Conservation (phyloP, 331 rosid genomes). For the Pyracantha coccinea region DNA sequence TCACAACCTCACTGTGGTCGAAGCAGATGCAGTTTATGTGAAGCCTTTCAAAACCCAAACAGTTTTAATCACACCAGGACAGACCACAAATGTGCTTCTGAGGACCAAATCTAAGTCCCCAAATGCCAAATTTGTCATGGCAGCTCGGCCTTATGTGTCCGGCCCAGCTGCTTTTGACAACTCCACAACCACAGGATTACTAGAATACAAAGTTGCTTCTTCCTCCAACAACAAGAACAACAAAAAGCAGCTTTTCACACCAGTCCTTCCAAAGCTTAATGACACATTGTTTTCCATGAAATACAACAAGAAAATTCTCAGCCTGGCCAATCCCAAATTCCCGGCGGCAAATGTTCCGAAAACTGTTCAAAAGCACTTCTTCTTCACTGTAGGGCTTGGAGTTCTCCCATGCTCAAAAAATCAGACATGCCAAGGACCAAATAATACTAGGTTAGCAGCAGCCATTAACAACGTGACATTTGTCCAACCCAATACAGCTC, state of each 20-base stretch:
- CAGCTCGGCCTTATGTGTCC: slow-evolving; percentile 56
- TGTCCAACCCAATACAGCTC: slow-evolving; percentile 57
- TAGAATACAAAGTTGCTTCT: slow-evolving; percentile 38
- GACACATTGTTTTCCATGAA: slow-evolving; percentile 52
- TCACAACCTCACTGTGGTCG: slow-evolving; percentile 63
- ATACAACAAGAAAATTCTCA: slow-evolving; percentile 35
- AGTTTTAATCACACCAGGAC: slow-evolving; percentile 67
- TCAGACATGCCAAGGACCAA: slow-evolving; percentile 53
- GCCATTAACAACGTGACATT: slow-evolving; percentile 61
- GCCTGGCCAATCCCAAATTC: slow-evolving; percentile 43
- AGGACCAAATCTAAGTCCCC: slow-evolving; percentile 44
- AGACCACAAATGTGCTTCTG: slow-evolving; percentile 61
- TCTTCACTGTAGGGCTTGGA: slow-evolving; percentile 75
- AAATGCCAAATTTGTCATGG: slow-evolving; percentile 51
- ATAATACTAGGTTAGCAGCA: slow-evolving; percentile 47
- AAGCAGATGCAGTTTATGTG: slow-evolving; percentile 64
- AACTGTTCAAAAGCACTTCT: slow-evolving; percentile 37
- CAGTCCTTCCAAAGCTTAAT: slow-evolving; percentile 48
- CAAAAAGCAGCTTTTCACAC: slow-evolving; percentile 40
- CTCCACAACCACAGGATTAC: slow-evolving; percentile 63
- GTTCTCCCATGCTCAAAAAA: slow-evolving; percentile 36
- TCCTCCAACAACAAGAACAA: slow-evolving; percentile 10
- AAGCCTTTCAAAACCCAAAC: slow-evolving; percentile 51
- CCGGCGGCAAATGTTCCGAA: slow-evolving; percentile 71
- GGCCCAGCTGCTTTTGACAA: slow-evolving; percentile 65